Evolutionary conservation across 805 yeast species (phyloP), one percentile per base, ranked within the genome.

Genomic region (Spathaspora sp.): DNA sequence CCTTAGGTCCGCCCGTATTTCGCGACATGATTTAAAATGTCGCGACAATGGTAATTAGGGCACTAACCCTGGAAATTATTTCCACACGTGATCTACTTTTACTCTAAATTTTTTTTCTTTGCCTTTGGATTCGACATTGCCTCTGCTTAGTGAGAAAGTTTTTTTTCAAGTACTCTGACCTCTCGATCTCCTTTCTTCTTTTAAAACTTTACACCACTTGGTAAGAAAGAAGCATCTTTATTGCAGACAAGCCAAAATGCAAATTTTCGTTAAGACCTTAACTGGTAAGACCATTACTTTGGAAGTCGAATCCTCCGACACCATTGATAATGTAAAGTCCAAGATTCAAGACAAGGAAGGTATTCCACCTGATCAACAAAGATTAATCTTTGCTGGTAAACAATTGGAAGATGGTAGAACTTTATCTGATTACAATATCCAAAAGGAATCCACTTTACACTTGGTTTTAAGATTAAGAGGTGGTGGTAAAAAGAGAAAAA

Each of bases 371-470:
- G 97, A 93, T 80, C 98, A 93, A 79, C 98, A 93, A 83, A 90
- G 99, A 83, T 87, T 94, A 72, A 93, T 93, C 85, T 93, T 94
- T 74, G 98, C 98, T 73, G 99, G 99, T 83, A 93, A 93, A 86
- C 99, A 93, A 82, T 89, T 93, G 73, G 97, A 93, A 83, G 97
- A 93, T 71, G 97, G 97, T 75, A 90, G 98, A 85, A 94, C 98
- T 64, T 83, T 93, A 68, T 88, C 97, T 64, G 98, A 93, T 84
- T 94, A 94, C 96, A 93, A 93, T 91, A 94, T 93, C 81, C 98
- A 93, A 82, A 93, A 93, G 88, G 99, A 93, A 84, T 93, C 99
- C 59, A 93, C 99, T 62, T 79, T 93, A 55, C 97, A 92, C 77
- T 84, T 92, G 78, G 97, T 92, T 66, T 82, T 92, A 61, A 92